phyloP scores from a whole-genome alignment of 345 rosid genomes.

The Rhodamnia rubescens region DNA sequence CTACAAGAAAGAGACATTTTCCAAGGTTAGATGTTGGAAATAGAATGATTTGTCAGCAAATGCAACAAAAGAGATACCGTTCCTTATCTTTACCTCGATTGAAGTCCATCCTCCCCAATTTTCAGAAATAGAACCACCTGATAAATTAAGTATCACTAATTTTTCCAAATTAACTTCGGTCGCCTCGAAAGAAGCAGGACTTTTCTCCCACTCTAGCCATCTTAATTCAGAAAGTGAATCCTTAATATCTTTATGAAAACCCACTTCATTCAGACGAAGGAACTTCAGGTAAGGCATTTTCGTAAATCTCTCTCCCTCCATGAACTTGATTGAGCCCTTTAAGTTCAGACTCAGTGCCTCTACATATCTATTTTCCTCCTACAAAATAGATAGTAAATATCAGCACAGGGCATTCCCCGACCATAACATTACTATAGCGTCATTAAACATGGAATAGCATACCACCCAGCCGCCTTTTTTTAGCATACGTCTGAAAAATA shows the following conservation, averaged over 20 bases:
- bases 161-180: no score
- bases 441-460: not conserved
- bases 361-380: not conserved
- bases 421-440: no score
- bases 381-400: not conserved
- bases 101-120: not conserved
- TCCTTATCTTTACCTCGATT: not conserved
- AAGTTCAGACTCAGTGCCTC: not conserved
- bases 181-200: no score
- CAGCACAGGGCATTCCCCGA: no score
- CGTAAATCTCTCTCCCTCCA: not conserved
- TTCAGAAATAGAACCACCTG: no score
- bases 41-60: no score
- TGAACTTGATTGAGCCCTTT: not conserved
- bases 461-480: not conserved
- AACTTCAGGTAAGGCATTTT: not conserved
- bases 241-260: no score
- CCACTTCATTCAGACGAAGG: not conserved
- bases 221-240: not conserved
- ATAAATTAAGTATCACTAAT: no score
- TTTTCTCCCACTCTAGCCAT: no score
- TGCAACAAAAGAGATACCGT: not conserved
- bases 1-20: not conserved
- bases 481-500: not conserved
- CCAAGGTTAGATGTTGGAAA: not conserved